A percentile compares a stretch with the other conserved stretches of the same genome.
Evolutionary conservation across 2,329 filamentous ascomycete genomes (phyloP).

Genomic region (Tolypocladium ovalisporum): DNA sequence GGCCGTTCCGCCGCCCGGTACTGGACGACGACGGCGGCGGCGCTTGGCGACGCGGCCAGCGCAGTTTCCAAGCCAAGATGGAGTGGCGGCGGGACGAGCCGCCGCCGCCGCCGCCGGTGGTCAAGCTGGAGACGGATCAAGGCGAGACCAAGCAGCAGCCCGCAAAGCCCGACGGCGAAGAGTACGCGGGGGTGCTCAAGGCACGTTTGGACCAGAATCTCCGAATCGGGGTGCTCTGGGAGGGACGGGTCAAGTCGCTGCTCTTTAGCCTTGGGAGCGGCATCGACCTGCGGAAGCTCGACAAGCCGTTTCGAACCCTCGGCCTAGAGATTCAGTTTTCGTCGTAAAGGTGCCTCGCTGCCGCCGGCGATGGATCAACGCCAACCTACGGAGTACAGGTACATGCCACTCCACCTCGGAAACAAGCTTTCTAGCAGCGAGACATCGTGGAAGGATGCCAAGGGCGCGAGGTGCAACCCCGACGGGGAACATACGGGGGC

Average conservation of each 20-base stretch:
- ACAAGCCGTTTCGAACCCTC: slow-evolving; percentile 66
- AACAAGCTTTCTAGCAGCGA: background rate
- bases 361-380: background rate
- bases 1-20: slow-evolving; percentile 30
- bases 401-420: background rate
- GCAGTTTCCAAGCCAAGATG: slow-evolving; percentile 44
- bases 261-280: slow-evolving; percentile 84
- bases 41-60: slow-evolving; percentile 3
- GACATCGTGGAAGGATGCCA: background rate
- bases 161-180: slow-evolving; percentile 37
- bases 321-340: slow-evolving; percentile 78
- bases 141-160: slow-evolving; percentile 2
- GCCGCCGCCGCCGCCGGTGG: slow-evolving; percentile 27
- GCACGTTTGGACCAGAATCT: slow-evolving; percentile 81
- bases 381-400: no score
- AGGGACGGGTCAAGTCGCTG: slow-evolving; percentile 83
- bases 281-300: slow-evolving; percentile 65
- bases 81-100: slow-evolving; percentile 33
- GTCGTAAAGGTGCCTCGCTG: slow-evolving; percentile 39
- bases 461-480: no score
- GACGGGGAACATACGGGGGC: background rate
- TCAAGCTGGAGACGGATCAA: slow-evolving; percentile 13
- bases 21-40: slow-evolving; percentile 23
- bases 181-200: slow-evolving; percentile 80
- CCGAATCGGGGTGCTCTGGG: slow-evolving; percentile 80